These are phyloP conservation scores for Fusarium sp. DNA, from an alignment of 2,329 filamentous ascomycete species.

Conservation along the genomic window DNA sequence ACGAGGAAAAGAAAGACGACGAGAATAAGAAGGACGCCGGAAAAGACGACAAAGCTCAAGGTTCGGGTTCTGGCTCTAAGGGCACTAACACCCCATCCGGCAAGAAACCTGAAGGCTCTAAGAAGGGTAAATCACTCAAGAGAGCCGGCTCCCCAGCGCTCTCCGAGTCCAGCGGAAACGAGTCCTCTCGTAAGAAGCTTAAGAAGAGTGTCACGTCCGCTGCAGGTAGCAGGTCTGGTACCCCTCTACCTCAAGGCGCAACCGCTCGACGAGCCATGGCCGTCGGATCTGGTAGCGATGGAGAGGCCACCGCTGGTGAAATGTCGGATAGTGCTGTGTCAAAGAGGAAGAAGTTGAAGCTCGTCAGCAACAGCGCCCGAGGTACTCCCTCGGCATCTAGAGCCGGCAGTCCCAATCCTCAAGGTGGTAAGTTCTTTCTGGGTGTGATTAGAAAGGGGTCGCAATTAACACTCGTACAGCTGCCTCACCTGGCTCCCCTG, in stretches of 20 bases:
- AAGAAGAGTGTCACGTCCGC: conserved; percentile 72
- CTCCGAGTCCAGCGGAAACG: conserved; percentile 93
- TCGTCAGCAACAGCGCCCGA: conserved; percentile 63
- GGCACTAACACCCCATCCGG: conserved; percentile 72
- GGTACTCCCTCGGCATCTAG: conserved; percentile 73
- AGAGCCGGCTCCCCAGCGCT: conserved; percentile 87
- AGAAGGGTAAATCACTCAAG: conserved; percentile 79
- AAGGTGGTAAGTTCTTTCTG: conserved; percentile 55
- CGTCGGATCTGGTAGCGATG: conserved; percentile 78
- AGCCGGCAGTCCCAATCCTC: conserved; percentile 71
- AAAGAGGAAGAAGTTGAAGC: conserved; percentile 71
- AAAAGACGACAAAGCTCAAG: conserved; percentile 66
- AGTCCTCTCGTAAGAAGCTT: conserved; percentile 85
- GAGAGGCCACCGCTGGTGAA: conserved; percentile 78
- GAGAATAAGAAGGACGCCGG: conserved; percentile 66
- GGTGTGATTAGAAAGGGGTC: neutral
- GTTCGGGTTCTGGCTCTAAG: conserved; percentile 73
- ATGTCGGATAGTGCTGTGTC: conserved; percentile 70
- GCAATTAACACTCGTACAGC: conserved; percentile 43
- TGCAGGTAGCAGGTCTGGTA: conserved; percentile 68
- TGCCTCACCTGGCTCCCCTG: conserved; percentile 56
- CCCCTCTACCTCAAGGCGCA: conserved; percentile 63
- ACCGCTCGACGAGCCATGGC: conserved; percentile 60
- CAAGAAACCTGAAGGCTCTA: conserved; percentile 61
- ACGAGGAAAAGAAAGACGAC: conserved; percentile 60